Evolutionary conservation across 2,329 filamentous ascomycete species (phyloP).

Genomic region (Pyricularia sp.): DNA sequence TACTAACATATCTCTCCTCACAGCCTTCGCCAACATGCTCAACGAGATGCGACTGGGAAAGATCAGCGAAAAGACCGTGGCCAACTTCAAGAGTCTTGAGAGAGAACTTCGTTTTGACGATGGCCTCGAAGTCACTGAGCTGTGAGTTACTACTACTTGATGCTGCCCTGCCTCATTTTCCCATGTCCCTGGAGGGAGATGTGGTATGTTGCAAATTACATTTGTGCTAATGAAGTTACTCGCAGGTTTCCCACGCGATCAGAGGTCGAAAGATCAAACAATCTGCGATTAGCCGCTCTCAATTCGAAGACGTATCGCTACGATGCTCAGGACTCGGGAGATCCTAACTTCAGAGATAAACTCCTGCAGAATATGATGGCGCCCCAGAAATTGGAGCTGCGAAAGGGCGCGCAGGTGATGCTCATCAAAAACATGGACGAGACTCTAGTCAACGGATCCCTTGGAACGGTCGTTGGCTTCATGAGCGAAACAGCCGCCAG

Average conservation of each 20-base stretch:
- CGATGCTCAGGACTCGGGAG: slow-evolving; percentile 64
- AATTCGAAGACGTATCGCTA: slow-evolving; percentile 56
- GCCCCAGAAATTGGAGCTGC: slow-evolving; percentile 64
- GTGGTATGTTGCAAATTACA: slow-evolving; percentile 11
- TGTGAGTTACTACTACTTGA: slow-evolving; percentile 33
- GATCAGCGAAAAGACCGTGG: slow-evolving; percentile 62
- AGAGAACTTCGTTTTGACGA: slow-evolving; percentile 62
- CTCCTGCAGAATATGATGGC: slow-evolving; percentile 88
- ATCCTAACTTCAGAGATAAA: slow-evolving; percentile 58
- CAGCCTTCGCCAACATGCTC: slow-evolving; percentile 82
- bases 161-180: neutral
- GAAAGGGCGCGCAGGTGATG: slow-evolving; percentile 94
- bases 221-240: slow-evolving; percentile 12
- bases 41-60: slow-evolving; percentile 93
- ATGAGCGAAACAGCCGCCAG: slow-evolving; percentile 34
- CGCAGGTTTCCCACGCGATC: slow-evolving; percentile 66
- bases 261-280: slow-evolving; percentile 83
- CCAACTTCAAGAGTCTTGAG: slow-evolving; percentile 60
- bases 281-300: slow-evolving; percentile 56
- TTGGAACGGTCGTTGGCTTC: slow-evolving; percentile 75
- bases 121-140: slow-evolving; percentile 68
- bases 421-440: slow-evolving; percentile 99
- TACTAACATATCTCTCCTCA: slow-evolving; percentile 12
- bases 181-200: neutral
- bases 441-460: slow-evolving; percentile 80